Evolutionary conservation across 805 yeast species (phyloP).

Genomic region (Metschnikowia corniflorae): DNA sequence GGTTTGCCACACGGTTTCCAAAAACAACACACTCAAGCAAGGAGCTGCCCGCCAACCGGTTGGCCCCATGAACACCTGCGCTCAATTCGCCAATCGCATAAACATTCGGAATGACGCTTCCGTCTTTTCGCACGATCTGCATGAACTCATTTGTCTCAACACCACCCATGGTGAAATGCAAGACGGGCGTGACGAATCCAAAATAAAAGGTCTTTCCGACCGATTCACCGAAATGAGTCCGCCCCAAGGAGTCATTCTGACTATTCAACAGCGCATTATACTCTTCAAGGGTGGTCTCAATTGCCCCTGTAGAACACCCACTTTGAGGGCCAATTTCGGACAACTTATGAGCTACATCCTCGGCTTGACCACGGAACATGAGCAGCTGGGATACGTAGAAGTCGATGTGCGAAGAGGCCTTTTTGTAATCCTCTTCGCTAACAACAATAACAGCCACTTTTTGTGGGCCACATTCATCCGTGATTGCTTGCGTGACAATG

Average conservation of each 20-base stretch:
- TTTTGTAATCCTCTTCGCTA: conserved; percentile 42
- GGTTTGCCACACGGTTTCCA: conserved; percentile 48
- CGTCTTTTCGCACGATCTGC: conserved; percentile 21
- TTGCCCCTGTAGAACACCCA: not conserved
- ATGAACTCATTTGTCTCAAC: conserved; percentile 21
- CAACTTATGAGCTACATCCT: conserved; percentile 16
- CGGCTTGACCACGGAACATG: conserved; percentile 23
- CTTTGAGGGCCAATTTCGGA: conserved; percentile 5
- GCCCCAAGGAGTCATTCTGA: conserved; percentile 33
- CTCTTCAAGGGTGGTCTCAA: not conserved
- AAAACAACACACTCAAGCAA: conserved; percentile 59
- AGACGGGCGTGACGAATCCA: conserved; percentile 55
- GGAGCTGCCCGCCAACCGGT: conserved; percentile 58
- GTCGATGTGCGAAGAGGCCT: conserved; percentile 47
- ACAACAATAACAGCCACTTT: conserved; percentile 28
- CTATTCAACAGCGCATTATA: conserved; percentile 1
- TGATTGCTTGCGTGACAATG: conserved; percentile 44
- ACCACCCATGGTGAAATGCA: conserved; percentile 30
- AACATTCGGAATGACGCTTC: conserved; percentile 39
- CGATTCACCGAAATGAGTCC: conserved; percentile 27
- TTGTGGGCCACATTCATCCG: conserved; percentile 16
- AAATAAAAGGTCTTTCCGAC: conserved; percentile 32
- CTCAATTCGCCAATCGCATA: conserved; percentile 67
- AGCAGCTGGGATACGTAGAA: conserved; percentile 40
- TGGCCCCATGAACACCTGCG: conserved; percentile 67